These are phyloP conservation scores for Aspergillus proliferans DNA, from an alignment of 2,329 filamentous ascomycete species.

Conservation along the genomic window DNA sequence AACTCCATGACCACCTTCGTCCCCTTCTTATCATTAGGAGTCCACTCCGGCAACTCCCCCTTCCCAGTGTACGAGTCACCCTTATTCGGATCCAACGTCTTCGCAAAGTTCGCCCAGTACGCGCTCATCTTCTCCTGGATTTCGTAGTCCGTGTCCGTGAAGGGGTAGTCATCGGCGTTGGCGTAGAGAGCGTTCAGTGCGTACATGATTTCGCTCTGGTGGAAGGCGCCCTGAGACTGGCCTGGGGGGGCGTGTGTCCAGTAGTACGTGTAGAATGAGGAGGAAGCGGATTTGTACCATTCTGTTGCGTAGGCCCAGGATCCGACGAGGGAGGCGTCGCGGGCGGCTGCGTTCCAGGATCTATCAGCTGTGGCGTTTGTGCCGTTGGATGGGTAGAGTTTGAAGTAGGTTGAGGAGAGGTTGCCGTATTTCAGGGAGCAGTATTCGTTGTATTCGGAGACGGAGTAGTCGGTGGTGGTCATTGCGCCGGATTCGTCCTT, in stretches of 20 bases:
- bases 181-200: slow-evolving; percentile 32
- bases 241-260: slow-evolving; percentile 34
- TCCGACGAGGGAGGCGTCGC: slow-evolving; percentile 18
- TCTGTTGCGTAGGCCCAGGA: slow-evolving; percentile 24
- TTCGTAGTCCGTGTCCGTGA: slow-evolving; percentile 20
- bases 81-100: slow-evolving; percentile 24
- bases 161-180: slow-evolving; percentile 11
- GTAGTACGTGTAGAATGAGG: slow-evolving; percentile 31
- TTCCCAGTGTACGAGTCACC: neutral
- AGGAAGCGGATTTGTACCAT: slow-evolving; percentile 20
- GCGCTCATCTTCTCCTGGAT: slow-evolving; percentile 24
- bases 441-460: slow-evolving; percentile 23
- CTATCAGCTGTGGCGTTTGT: slow-evolving; percentile 15
- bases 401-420: slow-evolving; percentile 20
- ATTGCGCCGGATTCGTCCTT: slow-evolving; percentile 27
- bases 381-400: slow-evolving; percentile 19
- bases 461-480: slow-evolving; percentile 16
- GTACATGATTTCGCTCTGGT: slow-evolving; percentile 36
- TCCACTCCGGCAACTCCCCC: neutral
- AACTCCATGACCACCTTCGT: neutral
- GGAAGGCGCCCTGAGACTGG: slow-evolving; percentile 30
- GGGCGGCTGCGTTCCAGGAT: slow-evolving; percentile 21
- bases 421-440: slow-evolving; percentile 27
- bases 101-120: slow-evolving; percentile 33
- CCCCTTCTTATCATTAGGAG: neutral